These are phyloP conservation scores for Sphaceloma murrayae DNA, from an alignment of 2,329 filamentous ascomycete genomes.

Conservation along the genomic window DNA sequence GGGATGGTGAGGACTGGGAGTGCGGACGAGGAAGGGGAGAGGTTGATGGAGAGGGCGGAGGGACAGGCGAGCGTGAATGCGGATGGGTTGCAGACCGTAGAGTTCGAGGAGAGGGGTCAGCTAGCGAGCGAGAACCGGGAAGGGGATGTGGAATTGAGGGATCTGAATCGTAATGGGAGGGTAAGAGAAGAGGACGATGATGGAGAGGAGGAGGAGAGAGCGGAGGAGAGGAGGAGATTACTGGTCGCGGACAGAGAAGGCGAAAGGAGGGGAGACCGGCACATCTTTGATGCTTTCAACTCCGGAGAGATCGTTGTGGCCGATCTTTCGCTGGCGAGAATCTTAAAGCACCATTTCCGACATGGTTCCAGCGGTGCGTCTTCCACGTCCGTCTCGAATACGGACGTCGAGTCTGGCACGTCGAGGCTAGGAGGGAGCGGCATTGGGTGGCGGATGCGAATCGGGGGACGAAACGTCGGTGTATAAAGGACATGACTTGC, in stretches of 20 bases:
- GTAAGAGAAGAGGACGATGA: slow-evolving; percentile 8
- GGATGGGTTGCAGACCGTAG: slow-evolving; percentile 42
- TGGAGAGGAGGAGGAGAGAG: not conserved
- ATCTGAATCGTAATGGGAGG: slow-evolving; percentile 27
- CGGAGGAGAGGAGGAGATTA: slow-evolving; percentile 18
- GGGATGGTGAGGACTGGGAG: slow-evolving; percentile 24
- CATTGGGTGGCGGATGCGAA: slow-evolving; percentile 15
- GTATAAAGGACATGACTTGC: slow-evolving; percentile 14
- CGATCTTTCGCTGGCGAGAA: slow-evolving; percentile 35
- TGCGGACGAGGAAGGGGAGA: slow-evolving; percentile 1
- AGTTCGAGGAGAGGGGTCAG: slow-evolving; percentile 49
- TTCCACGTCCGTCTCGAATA: slow-evolving; percentile 1
- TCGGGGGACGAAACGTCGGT: slow-evolving; percentile 17
- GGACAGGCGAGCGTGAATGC: too few relatives aligned
- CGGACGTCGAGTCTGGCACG: slow-evolving; percentile 7
- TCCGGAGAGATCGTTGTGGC: slow-evolving; percentile 40
- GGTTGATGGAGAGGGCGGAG: slow-evolving; percentile 14
- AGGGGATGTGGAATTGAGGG: slow-evolving; percentile 35
- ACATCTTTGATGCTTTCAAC: slow-evolving; percentile 37
- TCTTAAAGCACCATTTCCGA: slow-evolving; percentile 34
- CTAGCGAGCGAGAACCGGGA: slow-evolving; percentile 26
- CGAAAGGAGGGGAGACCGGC: slow-evolving; percentile 24
- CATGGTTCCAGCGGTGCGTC: slow-evolving; percentile 29
- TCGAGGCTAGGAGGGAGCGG: slow-evolving; percentile 17
- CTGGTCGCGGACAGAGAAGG: slow-evolving; percentile 13